phyloP scores from a whole-genome alignment of 208 protist genomes.

The Naegleria gruberi region DNA sequence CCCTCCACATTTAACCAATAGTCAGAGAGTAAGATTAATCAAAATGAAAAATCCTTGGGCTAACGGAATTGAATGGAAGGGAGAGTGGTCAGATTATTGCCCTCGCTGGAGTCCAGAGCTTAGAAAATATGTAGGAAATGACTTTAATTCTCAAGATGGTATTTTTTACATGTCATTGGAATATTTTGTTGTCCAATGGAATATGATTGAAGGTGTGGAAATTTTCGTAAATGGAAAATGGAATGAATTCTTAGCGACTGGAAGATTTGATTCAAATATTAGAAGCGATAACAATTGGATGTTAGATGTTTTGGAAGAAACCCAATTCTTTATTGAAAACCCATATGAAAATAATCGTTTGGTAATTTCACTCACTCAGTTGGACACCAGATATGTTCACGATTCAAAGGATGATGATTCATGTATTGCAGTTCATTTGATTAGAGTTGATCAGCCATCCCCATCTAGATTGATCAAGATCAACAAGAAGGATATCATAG shows the following conservation, averaged over 20 bases:
- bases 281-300: background rate
- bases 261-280: background rate
- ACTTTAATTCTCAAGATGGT: conserved; percentile 1
- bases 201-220: background rate
- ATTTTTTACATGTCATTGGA: background rate
- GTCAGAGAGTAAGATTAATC: background rate
- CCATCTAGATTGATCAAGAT: background rate
- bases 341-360: background rate
- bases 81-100: conserved; percentile 28
- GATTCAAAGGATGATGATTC: background rate
- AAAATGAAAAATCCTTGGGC: conserved; percentile 42
- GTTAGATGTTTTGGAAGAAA: background rate
- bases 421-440: background rate
- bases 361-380: background rate
- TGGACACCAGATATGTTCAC: background rate
- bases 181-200: background rate
- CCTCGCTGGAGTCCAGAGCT: conserved; percentile 23
- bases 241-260: background rate
- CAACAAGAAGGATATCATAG: background rate
- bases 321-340: background rate
- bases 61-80: conserved; percentile 36
- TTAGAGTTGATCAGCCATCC: background rate
- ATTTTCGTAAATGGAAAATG: background rate
- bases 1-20: background rate
- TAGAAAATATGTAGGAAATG: background rate